Percentiles rank a stretch among this genome's conserved stretches.
phyloP scores from a whole-genome alignment of 2,329 filamentous ascomycete species.

The Penicillium digitatum region DNA sequence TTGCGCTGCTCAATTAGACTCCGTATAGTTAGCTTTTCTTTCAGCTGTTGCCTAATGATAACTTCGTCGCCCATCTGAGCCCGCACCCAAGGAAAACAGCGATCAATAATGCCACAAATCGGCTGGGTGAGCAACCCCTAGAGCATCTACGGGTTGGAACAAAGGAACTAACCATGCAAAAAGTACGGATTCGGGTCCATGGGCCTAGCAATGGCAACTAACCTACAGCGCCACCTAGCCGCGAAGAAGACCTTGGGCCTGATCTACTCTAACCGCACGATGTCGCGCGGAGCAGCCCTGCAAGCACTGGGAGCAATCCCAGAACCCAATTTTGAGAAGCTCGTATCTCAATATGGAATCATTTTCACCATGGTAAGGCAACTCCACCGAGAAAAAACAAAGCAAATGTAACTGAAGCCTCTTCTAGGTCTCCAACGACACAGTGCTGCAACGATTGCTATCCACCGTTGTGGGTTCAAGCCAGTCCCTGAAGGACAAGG shows the following conservation, averaged over 20 bases:
- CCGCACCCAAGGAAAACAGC: not conserved
- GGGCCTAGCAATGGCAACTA: constrained; percentile 45
- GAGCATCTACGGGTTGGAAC: not conserved
- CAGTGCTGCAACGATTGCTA: constrained; percentile 34
- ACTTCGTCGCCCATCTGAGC: not conserved
- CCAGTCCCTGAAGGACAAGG: constrained; percentile 59
- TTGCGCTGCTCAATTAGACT: not conserved
- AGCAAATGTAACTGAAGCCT: constrained; percentile 7
- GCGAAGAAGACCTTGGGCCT: constrained; percentile 32
- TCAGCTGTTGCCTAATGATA: not conserved
- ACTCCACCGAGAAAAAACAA: not conserved
- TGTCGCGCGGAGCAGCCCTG: constrained; percentile 38
- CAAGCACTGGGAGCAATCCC: constrained; percentile 35
- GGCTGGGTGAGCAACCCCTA: constrained; percentile 32
- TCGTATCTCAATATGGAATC: constrained; percentile 37
- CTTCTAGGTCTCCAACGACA: constrained; percentile 40
- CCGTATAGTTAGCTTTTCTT: no score
- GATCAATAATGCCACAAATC: constrained; percentile 31
- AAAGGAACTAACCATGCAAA: constrained; percentile 1
- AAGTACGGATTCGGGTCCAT: constrained; percentile 46
- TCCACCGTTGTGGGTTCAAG: constrained; percentile 25
- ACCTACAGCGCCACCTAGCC: constrained; percentile 41
- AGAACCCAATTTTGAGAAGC: constrained; percentile 31
- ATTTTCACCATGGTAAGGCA: constrained; percentile 39
- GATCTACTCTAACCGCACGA: constrained; percentile 42